These are phyloP conservation scores for Aspergillus intermedius DNA, from an alignment of 2,329 filamentous ascomycete species.

Conservation along the genomic window DNA sequence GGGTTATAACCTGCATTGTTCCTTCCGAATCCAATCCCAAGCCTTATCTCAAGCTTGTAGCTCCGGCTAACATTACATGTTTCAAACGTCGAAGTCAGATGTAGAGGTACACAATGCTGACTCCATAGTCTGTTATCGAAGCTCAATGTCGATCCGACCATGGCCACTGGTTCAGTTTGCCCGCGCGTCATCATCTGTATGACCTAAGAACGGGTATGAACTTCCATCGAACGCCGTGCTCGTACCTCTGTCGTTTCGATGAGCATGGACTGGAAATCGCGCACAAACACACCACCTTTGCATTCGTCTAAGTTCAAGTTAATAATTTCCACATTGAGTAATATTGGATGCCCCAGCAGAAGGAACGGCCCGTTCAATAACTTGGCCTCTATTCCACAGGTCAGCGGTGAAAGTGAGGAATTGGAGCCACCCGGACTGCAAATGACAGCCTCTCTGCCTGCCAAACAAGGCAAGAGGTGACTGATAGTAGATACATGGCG, in stretches of 20 bases:
- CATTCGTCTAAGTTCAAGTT: neutral
- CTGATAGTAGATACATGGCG: neutral
- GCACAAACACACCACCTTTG: slow-evolving; percentile 2
- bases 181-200: slow-evolving; percentile 11
- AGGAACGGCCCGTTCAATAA: slow-evolving; percentile 12
- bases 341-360: slow-evolving; percentile 5
- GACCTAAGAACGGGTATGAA: slow-evolving; percentile 4
- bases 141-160: neutral
- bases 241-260: slow-evolving; percentile 13
- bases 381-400: slow-evolving; percentile 3
- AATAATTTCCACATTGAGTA: slow-evolving; percentile 8
- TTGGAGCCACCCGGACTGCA: neutral
- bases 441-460: neutral
- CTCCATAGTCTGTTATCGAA: slow-evolving; percentile 1
- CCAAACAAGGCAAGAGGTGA: neutral
- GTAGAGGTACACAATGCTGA: slow-evolving; percentile 5
- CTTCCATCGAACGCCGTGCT: slow-evolving; percentile 3
- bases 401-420: neutral
- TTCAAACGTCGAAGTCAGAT: slow-evolving; percentile 10
- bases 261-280: slow-evolving; percentile 16
- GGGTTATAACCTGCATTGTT: slow-evolving; percentile 4
- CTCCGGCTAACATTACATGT: slow-evolving; percentile 13
- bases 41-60: slow-evolving; percentile 8
- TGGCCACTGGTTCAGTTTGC: neutral
- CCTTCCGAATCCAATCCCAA: slow-evolving; percentile 8